Conservation (phyloP, 2,329 filamentous ascomycete species). For the Thelonectria rubi region DNA sequence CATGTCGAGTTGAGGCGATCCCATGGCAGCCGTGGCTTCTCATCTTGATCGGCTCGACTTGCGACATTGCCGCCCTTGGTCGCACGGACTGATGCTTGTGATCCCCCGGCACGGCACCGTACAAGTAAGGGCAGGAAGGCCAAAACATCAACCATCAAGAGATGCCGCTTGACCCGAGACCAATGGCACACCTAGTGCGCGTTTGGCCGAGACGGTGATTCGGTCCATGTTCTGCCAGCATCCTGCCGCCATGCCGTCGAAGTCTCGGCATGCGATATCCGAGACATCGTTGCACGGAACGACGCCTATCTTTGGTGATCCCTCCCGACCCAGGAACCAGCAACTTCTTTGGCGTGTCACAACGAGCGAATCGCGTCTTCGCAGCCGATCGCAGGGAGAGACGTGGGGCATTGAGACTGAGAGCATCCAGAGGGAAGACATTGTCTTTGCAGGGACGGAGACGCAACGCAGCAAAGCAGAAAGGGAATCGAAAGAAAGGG, state of each 20-base stretch:
- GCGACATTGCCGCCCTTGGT: neutral
- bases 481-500: neutral
- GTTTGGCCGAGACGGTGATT: conserved; percentile 21
- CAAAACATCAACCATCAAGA: conserved; percentile 8
- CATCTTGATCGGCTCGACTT: neutral
- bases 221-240: neutral
- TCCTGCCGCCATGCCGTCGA: neutral
- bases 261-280: conserved; percentile 13
- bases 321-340: neutral
- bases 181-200: conserved; percentile 11
- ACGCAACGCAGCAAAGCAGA: conserved; percentile 6
- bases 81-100: neutral
- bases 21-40: no score
- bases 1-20: neutral
- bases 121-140: conserved; percentile 10
- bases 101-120: conserved; percentile 19
- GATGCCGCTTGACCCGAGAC: conserved; percentile 28
- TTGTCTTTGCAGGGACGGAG: conserved; percentile 12
- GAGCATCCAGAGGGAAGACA: conserved; percentile 10
- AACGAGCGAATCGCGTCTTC: neutral
- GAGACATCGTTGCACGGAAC: conserved; percentile 6
- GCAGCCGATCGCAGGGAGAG: neutral
- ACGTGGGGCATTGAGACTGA: conserved; percentile 7
- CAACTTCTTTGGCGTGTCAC: neutral
- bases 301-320: neutral